Base-by-base conservation (phyloP, 331 rosid species). In the Rosa hybrid region DNA sequence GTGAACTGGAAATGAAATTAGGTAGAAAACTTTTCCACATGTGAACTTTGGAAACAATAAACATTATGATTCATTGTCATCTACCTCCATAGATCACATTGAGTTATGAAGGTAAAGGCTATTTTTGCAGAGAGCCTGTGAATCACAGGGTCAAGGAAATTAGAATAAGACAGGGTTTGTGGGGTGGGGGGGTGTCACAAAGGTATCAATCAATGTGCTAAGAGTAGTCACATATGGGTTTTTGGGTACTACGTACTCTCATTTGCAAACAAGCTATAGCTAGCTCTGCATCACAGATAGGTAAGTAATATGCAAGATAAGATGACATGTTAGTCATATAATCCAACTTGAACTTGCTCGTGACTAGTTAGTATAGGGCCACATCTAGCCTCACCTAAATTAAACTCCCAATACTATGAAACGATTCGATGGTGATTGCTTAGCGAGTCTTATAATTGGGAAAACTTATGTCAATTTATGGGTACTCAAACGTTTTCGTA, bases 31-130 rank as follows among this genome's bases (percentile, higher is more conserved):
- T 63, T 12, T 4, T 63, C 10, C 38, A 12, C 85, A 77, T 82
- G 85, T 82, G 83, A 78, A 78, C 80, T 38, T 38, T n/a, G 42
- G 27, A 68, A 68, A 39, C 72, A 65, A 34, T 16, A 21, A 42
- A 27, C 34, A 74, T 48, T 53, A 77, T 45, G 75, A 10, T 21
- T 13, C 20, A 27, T 71, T 73, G 86, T 83, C 86, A 69, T 56
- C 42, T 78, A 0, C 12, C 45, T 51, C 41, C 51, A 63, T 39
- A 20, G 7, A 41, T 68, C 50, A 41, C 20, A 20, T 20, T 41
- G 3, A 68, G 50, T 68, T 50, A 17, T 17, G n/a, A 17, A 25
- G 48, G 39, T 21, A 34, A 62, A 23, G 50, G 20, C 79, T 41
- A 20, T 21, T 9, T 60, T 11, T 21, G 21, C 50, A 27, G 25